Evolutionary conservation across 768 basidiomycete species (phyloP).

Genomic region (Nidula microcarpa): DNA sequence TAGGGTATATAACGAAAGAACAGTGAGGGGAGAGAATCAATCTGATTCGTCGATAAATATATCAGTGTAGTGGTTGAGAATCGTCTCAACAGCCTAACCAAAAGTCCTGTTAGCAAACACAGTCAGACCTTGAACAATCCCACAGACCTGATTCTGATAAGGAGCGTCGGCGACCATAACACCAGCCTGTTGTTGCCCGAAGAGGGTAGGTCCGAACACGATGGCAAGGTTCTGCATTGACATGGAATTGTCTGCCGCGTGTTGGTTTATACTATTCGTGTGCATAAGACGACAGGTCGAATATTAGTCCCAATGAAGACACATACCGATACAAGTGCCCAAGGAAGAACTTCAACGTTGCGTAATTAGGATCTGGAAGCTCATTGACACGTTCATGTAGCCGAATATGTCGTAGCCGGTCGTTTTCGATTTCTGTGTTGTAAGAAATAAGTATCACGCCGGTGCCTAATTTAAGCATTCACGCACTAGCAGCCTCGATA

Average conservation of each 20-base stretch:
- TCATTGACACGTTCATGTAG: constrained; percentile 98
- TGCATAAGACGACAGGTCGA: background rate
- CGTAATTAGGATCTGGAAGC: constrained; percentile 97
- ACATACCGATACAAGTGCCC: constrained; percentile 87
- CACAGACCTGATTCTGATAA: constrained; percentile 65
- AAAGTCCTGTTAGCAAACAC: too few relatives aligned
- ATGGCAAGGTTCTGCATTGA: constrained; percentile 90
- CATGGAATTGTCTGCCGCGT: constrained; percentile 85
- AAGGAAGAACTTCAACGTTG: constrained; percentile 92
- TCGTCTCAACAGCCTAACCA: constrained; percentile 87
- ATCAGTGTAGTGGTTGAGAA: constrained; percentile 89
- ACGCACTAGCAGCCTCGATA: constrained; percentile 91
- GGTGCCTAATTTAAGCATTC: constrained; percentile 1
- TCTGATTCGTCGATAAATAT: constrained; percentile 94
- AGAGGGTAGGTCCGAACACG: constrained; percentile 96
- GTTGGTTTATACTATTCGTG: constrained; percentile 60
- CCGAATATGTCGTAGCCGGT: constrained; percentile 91
- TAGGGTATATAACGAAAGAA: constrained; percentile 1
- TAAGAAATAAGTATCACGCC: constrained; percentile 4
- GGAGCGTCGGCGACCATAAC: constrained; percentile 60
- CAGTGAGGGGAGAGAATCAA: constrained; percentile 5
- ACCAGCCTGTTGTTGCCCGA: constrained; percentile 66
- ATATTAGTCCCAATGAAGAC: background rate
- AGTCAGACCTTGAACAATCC: background rate
- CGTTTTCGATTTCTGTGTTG: constrained; percentile 80